Percentiles rank a stretch among this genome's conserved stretches.
Conservation (phyloP, 2,329 filamentous ascomycete species). For the Orbilia javanica region DNA sequence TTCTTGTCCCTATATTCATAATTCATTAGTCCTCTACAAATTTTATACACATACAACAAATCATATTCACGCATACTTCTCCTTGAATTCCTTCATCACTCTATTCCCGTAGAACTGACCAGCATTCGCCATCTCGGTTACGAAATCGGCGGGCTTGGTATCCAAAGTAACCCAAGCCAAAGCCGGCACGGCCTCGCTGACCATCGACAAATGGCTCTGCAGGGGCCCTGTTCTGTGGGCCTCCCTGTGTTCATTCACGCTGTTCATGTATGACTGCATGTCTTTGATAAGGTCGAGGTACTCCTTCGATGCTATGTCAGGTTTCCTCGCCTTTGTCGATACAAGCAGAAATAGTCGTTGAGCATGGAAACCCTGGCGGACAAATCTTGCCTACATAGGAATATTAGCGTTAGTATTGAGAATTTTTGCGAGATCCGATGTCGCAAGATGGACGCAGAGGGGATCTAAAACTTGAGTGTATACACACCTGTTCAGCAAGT, state of each 20-base stretch:
- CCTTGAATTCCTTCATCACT: slow-evolving; percentile 90
- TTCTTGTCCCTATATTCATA: slow-evolving; percentile 74
- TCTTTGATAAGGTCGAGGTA: slow-evolving; percentile 86
- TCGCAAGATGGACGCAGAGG: background rate
- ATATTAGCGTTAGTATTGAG: background rate
- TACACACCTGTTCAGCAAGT: slow-evolving; percentile 80
- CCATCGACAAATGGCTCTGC: slow-evolving; percentile 85
- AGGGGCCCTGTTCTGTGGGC: slow-evolving; percentile 79
- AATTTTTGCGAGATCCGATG: background rate
- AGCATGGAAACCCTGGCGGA: slow-evolving; percentile 75
- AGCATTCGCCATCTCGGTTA: slow-evolving; percentile 83
- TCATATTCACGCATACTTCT: slow-evolving; percentile 71
- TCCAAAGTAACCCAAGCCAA: slow-evolving; percentile 92
- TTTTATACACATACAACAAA: background rate
- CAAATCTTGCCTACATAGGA: slow-evolving; percentile 61
- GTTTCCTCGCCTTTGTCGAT: slow-evolving; percentile 91
- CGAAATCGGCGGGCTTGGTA: slow-evolving; percentile 83
- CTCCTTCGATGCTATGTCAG: slow-evolving; percentile 76
- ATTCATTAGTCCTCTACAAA: background rate
- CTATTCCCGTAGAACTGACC: slow-evolving; percentile 96
- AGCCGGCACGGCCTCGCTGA: slow-evolving; percentile 89
- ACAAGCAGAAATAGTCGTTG: slow-evolving; percentile 90
- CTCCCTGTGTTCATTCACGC: slow-evolving; percentile 84
- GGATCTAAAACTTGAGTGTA: background rate
- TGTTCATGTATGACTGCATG: slow-evolving; percentile 83